Conservation (phyloP, 2,329 filamentous ascomycete genomes). For the Madurella fahalii region DNA sequence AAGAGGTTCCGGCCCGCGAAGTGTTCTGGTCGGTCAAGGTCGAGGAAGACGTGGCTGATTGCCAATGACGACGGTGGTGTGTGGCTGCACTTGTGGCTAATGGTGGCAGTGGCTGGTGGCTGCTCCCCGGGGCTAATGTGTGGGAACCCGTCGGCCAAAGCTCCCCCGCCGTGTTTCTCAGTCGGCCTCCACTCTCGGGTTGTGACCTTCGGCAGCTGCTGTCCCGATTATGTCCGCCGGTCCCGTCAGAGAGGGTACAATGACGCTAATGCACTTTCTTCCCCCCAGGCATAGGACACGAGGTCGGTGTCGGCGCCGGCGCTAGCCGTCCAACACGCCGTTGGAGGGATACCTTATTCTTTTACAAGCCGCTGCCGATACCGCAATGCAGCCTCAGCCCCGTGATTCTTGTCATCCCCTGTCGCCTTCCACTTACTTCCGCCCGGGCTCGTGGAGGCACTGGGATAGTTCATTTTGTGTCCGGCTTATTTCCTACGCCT, state of each 20-base stretch:
- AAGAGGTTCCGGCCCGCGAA: not conserved
- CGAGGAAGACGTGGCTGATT: not conserved
- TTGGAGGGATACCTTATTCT: not conserved
- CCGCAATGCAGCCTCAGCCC: conserved; percentile 7
- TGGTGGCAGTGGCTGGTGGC: not conserved
- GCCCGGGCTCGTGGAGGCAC: not conserved
- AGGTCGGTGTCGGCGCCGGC: not conserved
- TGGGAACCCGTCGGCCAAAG: too few relatives aligned
- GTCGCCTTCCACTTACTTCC: not conserved
- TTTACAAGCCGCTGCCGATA: conserved; percentile 8
- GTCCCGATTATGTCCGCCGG: too few relatives aligned
- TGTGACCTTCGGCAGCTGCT: too few relatives aligned
- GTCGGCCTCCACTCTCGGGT: too few relatives aligned
- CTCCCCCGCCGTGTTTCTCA: too few relatives aligned
- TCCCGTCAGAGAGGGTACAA: too few relatives aligned
- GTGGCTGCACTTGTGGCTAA: not conserved
- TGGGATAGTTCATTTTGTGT: not conserved
- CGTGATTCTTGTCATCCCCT: not conserved
- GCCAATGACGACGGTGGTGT: conserved; percentile 3
- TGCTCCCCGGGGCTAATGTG: not conserved
- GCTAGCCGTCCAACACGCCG: too few relatives aligned
- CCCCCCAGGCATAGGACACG: too few relatives aligned
- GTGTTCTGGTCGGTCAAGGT: not conserved
- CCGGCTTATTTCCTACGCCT: conserved; percentile 16
- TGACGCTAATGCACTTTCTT: too few relatives aligned